A percentile compares a stretch with the other conserved stretches of the same genome.
Conservation (phyloP, 805 yeast species). For the Spathaspora passalidarum region DNA sequence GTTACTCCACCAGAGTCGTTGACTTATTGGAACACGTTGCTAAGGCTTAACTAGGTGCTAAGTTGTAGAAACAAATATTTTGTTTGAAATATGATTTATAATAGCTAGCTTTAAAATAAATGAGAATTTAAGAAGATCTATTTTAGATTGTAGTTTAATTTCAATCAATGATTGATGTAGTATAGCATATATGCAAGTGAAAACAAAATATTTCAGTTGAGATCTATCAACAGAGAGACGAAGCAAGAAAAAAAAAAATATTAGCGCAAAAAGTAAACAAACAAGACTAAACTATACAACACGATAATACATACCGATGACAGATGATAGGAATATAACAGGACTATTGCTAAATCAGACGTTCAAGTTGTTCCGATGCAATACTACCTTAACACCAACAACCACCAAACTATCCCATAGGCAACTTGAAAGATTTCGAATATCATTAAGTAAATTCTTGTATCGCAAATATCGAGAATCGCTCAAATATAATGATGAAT, state of each 20-base stretch:
- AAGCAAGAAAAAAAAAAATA: not conserved
- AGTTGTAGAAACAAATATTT: not conserved
- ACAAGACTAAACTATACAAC: not conserved
- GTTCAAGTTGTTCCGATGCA: constrained; percentile 16
- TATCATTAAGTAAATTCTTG: constrained; percentile 11
- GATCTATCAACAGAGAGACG: not conserved
- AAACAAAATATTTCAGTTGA: not conserved
- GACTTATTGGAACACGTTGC: constrained; percentile 84
- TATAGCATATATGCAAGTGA: not conserved
- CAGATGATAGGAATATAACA: constrained; percentile 6
- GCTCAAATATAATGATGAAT: constrained; percentile 2
- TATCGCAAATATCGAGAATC: constrained; percentile 6
- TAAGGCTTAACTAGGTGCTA: constrained; percentile 23
- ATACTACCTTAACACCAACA: constrained; percentile 7
- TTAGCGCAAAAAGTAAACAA: not conserved
- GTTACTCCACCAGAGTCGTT: constrained; percentile 95
- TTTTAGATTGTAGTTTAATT: not conserved
- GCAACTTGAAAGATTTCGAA: constrained; percentile 9
- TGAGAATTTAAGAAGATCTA: not conserved
- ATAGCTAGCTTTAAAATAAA: constrained; percentile 1
- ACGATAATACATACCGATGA: too few relatives aligned
- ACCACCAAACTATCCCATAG: constrained; percentile 4
- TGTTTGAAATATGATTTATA: constrained; percentile 1
- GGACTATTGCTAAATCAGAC: constrained; percentile 15
- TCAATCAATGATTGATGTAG: not conserved